Conservation (phyloP, 345 rosid species). For the Salix arbutifolia region DNA sequence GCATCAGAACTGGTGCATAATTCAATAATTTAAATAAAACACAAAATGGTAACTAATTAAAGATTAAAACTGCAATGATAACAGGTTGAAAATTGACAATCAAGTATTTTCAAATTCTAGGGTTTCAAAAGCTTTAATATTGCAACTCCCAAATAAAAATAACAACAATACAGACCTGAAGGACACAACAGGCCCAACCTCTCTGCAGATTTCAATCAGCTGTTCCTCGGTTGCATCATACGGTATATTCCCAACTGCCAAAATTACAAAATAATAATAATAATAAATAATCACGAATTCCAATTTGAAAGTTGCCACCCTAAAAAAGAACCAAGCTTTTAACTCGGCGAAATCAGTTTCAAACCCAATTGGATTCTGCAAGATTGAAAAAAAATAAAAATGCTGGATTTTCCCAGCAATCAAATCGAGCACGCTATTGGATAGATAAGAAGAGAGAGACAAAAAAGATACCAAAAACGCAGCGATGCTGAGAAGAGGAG, state of each 20-base stretch:
- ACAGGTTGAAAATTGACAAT: too few relatives aligned
- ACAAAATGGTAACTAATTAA: too few relatives aligned
- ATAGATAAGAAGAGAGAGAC: not conserved
- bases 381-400: too few relatives aligned
- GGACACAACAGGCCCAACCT: conserved; percentile 96
- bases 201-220: conserved; percentile 91
- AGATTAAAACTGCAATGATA: too few relatives aligned
- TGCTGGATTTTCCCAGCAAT: not conserved
- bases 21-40: too few relatives aligned
- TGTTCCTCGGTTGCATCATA: conserved; percentile 98
- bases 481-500: conserved; percentile 79
- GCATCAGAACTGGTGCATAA: too few relatives aligned
- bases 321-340: not conserved
- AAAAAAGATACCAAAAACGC: conserved; percentile 75
- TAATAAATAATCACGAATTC: not conserved
- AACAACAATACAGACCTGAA: conserved; percentile 61
- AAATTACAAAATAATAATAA: conserved; percentile 1
- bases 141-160: not conserved
- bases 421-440: conserved; percentile 1
- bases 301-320: not conserved
- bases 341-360: not conserved
- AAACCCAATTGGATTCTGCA: not conserved
- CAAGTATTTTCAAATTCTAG: not conserved
- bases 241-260: conserved; percentile 93
- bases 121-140: not conserved